Evolutionary conservation across 2,329 filamentous ascomycete genomes (phyloP).

Genomic region (Fusarium humuli): DNA sequence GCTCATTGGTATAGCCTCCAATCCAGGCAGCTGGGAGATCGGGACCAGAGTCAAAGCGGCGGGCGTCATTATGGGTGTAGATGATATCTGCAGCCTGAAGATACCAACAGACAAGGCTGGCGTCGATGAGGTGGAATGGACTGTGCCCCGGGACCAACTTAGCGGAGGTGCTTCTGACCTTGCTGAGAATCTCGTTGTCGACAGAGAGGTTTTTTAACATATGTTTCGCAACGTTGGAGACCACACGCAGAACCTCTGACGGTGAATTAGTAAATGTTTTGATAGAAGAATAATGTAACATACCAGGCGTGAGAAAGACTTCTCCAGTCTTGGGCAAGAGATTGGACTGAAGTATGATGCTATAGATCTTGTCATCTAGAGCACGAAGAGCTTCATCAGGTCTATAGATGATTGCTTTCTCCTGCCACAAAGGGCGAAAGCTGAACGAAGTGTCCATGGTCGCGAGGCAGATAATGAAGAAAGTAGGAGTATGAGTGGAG

Average conservation of each 20-base stretch:
- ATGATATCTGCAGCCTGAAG: neutral
- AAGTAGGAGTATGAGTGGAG: neutral
- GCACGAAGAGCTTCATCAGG: conserved; percentile 12
- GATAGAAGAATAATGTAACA: neutral
- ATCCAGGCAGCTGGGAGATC: neutral
- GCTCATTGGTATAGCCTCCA: neutral
- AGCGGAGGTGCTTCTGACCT: conserved; percentile 3
- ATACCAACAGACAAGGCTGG: conserved; percentile 14
- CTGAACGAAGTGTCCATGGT: conserved; percentile 43
- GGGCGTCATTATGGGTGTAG: neutral
- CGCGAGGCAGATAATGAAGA: neutral
- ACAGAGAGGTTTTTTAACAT: conserved; percentile 4
- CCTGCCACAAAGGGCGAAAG: conserved; percentile 41
- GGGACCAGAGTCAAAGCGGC: neutral
- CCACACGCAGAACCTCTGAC: conserved; percentile 5
- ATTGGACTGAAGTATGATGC: neutral
- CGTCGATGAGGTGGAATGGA: neutral
- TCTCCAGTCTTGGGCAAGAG: neutral
- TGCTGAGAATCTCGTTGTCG: conserved; percentile 10
- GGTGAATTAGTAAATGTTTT: neutral
- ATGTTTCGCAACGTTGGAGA: neutral
- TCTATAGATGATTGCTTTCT: conserved; percentile 26
- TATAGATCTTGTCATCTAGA: conserved; percentile 9
- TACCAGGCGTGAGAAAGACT: neutral
- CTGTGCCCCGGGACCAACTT: neutral